Percentiles rank a stretch among this genome's conserved stretches.
Conservation (phyloP, 1,284 basidiomycete species). For the Erythrobasidium hasegawianum region DNA sequence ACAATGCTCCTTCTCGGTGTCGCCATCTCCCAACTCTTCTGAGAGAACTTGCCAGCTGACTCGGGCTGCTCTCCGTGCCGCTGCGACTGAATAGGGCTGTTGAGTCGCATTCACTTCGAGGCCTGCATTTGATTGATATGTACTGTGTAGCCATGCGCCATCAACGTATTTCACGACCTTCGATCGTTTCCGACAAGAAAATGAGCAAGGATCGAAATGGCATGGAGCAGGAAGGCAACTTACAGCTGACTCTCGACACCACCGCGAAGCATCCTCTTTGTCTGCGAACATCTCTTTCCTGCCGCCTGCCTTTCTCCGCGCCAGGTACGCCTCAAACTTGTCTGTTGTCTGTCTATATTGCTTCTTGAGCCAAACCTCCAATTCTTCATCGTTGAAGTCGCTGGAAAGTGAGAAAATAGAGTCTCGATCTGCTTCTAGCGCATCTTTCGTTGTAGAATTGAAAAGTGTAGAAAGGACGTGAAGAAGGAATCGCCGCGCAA, state of each 20-base stretch:
- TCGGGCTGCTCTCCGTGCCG: slow-evolving; percentile 41
- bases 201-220: too few relatives aligned
- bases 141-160: slow-evolving; percentile 3
- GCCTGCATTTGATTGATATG: slow-evolving; percentile 37
- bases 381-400: background rate
- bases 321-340: slow-evolving; percentile 44
- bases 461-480: background rate
- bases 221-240: too few relatives aligned
- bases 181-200: too few relatives aligned
- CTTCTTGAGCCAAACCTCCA: background rate
- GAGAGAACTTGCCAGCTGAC: slow-evolving; percentile 48
- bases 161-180: too few relatives aligned
- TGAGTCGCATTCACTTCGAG: slow-evolving; percentile 8
- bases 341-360: slow-evolving; percentile 36
- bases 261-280: slow-evolving; percentile 41
- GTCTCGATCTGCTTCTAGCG: too few relatives aligned
- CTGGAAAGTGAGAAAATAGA: background rate
- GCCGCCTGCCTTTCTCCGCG: slow-evolving; percentile 41
- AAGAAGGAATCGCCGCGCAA: slow-evolving; percentile 4
- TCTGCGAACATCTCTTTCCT: slow-evolving; percentile 45
- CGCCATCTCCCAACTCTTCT: slow-evolving; percentile 49
- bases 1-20: slow-evolving; percentile 46
- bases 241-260: slow-evolving; percentile 39
- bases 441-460: background rate
- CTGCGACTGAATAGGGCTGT: slow-evolving; percentile 4